Conservation (phyloP, 2,329 filamentous ascomycete species). For the Diaporthe sp. region DNA sequence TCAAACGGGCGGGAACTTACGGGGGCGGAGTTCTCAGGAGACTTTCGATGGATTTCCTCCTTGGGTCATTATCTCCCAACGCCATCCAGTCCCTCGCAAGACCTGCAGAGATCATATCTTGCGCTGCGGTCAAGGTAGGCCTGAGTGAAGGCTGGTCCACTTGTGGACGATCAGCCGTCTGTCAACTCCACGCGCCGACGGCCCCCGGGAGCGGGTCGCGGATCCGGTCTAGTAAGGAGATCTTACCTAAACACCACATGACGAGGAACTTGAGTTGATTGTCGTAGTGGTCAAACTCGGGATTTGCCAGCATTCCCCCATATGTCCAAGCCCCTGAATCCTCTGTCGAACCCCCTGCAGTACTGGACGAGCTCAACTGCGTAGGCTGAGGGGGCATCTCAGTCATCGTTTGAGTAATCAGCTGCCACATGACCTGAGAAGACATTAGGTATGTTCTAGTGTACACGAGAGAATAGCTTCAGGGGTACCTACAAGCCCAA, state of each 20-base stretch:
- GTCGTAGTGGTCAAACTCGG: conserved; percentile 3
- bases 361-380: not conserved
- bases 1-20: not conserved
- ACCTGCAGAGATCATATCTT: not conserved
- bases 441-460: not conserved
- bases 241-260: not conserved
- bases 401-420: not conserved
- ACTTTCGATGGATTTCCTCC: not conserved
- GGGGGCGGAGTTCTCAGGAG: not conserved
- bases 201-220: not conserved
- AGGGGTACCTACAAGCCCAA: not conserved
- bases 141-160: not conserved
- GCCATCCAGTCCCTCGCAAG: not conserved
- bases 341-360: too few relatives aligned
- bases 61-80: not conserved
- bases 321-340: not conserved
- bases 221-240: not conserved
- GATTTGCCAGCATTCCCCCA: not conserved
- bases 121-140: not conserved
- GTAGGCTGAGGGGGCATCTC: not conserved
- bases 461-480: not conserved
- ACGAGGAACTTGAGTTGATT: not conserved
- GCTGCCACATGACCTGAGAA: not conserved
- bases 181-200: not conserved
- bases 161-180: not conserved